Percentiles rank a stretch among this genome's conserved stretches.
These are phyloP conservation scores for Camelina laxa DNA, from an alignment of 345 rosid genomes.

Conservation along the genomic window DNA sequence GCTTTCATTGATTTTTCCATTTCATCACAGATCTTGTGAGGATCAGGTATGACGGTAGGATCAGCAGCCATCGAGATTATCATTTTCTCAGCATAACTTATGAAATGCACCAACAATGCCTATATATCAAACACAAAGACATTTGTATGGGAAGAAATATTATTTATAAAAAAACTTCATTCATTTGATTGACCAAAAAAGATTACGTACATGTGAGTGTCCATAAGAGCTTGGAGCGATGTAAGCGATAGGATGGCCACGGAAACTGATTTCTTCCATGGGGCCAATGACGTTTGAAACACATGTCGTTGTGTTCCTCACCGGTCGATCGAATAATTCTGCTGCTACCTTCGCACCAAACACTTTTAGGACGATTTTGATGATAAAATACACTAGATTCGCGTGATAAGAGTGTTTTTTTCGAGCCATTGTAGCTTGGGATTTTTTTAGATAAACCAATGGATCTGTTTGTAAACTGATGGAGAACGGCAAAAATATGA, in stretches of 20 bases:
- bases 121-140: constrained; percentile 30
- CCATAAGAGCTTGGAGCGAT: constrained; percentile 66
- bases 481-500: constrained; percentile 51
- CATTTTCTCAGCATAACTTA: constrained; percentile 70
- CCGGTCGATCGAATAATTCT: constrained; percentile 41
- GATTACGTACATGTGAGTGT: constrained; percentile 51
- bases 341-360: constrained; percentile 45
- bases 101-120: constrained; percentile 73
- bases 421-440: constrained; percentile 55
- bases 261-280: constrained; percentile 57
- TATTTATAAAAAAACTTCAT: neutral
- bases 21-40: constrained; percentile 60
- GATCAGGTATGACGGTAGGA: constrained; percentile 60
- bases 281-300: constrained; percentile 69
- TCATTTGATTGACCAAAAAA: neutral
- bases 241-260: constrained; percentile 61
- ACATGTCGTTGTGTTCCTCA: constrained; percentile 50
- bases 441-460: constrained; percentile 49
- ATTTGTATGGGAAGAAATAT: neutral
- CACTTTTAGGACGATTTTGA: constrained; percentile 29
- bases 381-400: constrained; percentile 11
- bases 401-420: constrained; percentile 64
- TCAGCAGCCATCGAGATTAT: constrained; percentile 60
- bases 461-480: constrained; percentile 53
- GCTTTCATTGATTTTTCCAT: constrained; percentile 56